phyloP scores from a whole-genome alignment of 192 early-diverging fungal genomes.

The Umbelopsis vinacea region DNA sequence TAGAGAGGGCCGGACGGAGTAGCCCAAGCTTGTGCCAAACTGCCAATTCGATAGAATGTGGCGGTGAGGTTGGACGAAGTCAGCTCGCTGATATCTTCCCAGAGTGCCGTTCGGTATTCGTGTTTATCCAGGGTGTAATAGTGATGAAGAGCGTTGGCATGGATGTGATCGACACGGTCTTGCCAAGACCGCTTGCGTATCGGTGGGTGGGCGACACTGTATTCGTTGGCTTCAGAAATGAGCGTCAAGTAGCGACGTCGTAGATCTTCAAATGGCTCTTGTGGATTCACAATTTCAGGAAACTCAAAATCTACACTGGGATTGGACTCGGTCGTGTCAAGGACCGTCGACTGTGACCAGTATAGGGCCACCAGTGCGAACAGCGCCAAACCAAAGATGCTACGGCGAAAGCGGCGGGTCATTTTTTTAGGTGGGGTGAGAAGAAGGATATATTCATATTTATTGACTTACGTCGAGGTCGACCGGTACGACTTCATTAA shows the following conservation, averaged over 20 bases:
- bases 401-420: background rate
- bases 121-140: background rate
- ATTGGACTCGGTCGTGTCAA: background rate
- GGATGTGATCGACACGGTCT: conserved; percentile 12
- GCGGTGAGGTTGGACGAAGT: conserved; percentile 13
- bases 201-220: conserved; percentile 11
- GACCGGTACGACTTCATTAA: conserved; percentile 18
- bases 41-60: conserved; percentile 3
- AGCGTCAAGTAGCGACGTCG: conserved; percentile 7
- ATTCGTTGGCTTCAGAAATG: conserved; percentile 12
- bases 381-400: background rate
- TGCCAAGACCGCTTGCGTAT: conserved; percentile 13
- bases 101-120: background rate
- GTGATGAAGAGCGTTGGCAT: background rate
- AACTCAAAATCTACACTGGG: background rate
- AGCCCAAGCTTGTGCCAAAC: conserved; percentile 8
- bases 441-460: background rate
- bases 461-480: conserved; percentile 2
- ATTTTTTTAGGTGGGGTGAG: background rate
- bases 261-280: conserved; percentile 7
- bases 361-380: background rate
- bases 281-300: conserved; percentile 7
- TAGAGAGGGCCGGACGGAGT: conserved; percentile 7
- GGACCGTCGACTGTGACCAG: conserved; percentile 11
- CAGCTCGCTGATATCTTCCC: background rate